Conservation (phyloP, 176 grass and related monocot genomes). For the Paspalum vaginatum region DNA sequence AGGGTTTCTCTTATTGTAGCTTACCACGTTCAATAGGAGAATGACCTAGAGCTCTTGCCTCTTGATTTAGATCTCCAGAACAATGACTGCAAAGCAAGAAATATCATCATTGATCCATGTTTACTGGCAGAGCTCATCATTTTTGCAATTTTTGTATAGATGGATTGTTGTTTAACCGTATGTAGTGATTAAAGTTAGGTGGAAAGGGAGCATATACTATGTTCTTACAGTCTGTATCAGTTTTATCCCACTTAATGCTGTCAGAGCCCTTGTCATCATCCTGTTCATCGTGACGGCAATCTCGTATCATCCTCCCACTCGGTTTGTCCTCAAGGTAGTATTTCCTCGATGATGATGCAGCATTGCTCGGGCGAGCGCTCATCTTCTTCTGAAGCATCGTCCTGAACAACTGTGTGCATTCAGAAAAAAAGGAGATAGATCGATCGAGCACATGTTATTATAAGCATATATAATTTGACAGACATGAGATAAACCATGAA, state of each 20-base stretch:
- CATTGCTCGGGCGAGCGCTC: conserved; percentile 51
- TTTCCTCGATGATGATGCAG: conserved; percentile 61
- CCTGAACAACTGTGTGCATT: conserved; percentile 58
- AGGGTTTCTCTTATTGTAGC: neutral
- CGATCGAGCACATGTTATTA: neutral
- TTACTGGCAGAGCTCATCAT: neutral
- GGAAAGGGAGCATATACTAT: neutral
- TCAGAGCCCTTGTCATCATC: conserved; percentile 52
- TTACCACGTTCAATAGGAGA: conserved; percentile 25
- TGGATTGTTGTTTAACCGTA: neutral
- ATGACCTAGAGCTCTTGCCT: conserved; percentile 14
- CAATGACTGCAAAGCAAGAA: conserved; percentile 67
- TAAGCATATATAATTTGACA: neutral
- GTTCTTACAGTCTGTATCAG: conserved; percentile 92
- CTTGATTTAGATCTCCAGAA: conserved; percentile 79
- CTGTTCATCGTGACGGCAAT: conserved; percentile 21
- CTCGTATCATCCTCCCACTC: conserved; percentile 39
- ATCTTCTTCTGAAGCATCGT: conserved; percentile 83
- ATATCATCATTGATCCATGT: neutral
- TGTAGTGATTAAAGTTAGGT: neutral
- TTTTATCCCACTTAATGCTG: conserved; percentile 86
- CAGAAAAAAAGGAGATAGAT: neutral
- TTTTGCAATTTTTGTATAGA: neutral
- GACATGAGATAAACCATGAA: neutral
- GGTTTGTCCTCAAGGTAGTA: conserved; percentile 66